A percentile compares a stretch with the other conserved stretches of the same genome.
Evolutionary conservation across 768 basidiomycete genomes (phyloP).

Genomic region (Collybia sp.): DNA sequence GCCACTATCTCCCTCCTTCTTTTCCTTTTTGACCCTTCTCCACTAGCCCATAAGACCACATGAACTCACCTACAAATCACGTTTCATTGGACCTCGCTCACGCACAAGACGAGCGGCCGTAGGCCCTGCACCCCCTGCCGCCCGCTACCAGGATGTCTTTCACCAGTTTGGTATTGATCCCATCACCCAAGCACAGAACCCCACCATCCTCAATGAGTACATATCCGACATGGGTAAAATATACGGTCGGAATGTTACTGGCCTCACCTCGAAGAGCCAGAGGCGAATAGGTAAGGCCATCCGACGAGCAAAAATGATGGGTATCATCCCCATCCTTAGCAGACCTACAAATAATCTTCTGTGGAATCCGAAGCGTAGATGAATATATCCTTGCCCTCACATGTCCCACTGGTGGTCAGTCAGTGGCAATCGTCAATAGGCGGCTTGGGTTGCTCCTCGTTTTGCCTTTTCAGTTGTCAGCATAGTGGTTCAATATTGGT

Average conservation of each 20-base stretch:
- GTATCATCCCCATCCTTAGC: slow-evolving; percentile 63
- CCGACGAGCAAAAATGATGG: slow-evolving; percentile 88
- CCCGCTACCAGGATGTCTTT: slow-evolving; percentile 63
- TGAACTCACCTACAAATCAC: slow-evolving; percentile 23
- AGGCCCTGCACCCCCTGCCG: slow-evolving; percentile 50
- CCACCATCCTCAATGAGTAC: slow-evolving; percentile 49
- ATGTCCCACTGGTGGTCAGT: too few relatives aligned
- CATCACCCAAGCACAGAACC: slow-evolving; percentile 60
- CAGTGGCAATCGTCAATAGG: too few relatives aligned
- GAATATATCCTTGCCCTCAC: slow-evolving; percentile 1
- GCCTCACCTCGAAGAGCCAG: slow-evolving; percentile 76
- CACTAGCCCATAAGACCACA: slow-evolving; percentile 16
- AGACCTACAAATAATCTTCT: slow-evolving; percentile 12
- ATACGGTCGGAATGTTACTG: slow-evolving; percentile 58
- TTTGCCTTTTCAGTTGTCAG: too few relatives aligned
- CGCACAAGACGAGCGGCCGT: slow-evolving; percentile 33
- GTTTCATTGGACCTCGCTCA: slow-evolving; percentile 15
- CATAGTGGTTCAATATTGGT: too few relatives aligned
- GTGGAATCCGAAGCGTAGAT: slow-evolving; percentile 4
- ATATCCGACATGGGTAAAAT: slow-evolving; percentile 82
- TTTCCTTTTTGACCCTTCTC: not conserved
- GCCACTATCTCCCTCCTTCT: not conserved
- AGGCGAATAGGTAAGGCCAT: slow-evolving; percentile 80
- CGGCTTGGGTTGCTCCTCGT: too few relatives aligned
- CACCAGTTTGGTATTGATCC: slow-evolving; percentile 72